Conservation (phyloP, 371 early-diverging fungal species). For the Mortierella sp. region DNA sequence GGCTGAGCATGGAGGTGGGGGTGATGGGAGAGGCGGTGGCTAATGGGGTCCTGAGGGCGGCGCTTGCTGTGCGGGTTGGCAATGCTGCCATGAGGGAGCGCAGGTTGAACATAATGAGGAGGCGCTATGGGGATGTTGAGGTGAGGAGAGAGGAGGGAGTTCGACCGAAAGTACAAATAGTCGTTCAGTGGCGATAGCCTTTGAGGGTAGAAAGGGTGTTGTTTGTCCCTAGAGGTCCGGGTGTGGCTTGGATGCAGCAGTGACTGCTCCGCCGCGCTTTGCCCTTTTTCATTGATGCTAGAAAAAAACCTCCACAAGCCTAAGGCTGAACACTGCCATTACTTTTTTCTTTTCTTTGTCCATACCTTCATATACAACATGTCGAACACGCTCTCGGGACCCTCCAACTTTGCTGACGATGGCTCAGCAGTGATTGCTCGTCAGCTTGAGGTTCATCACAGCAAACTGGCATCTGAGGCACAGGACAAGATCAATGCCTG, state of each 20-base stretch:
- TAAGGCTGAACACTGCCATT: background rate
- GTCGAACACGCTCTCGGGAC: conserved; percentile 62
- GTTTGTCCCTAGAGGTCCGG: conserved; percentile 17
- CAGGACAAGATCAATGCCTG: conserved; percentile 58
- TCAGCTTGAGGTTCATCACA: conserved; percentile 63
- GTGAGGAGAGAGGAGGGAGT: conserved; percentile 1
- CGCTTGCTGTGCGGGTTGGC: conserved; percentile 33
- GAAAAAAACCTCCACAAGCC: conserved; percentile 8
- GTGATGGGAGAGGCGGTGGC: conserved; percentile 14
- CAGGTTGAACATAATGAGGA: conserved; percentile 52
- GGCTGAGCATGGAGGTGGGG: conserved; percentile 15
- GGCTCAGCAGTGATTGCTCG: conserved; percentile 74
- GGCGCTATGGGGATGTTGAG: conserved; percentile 4
- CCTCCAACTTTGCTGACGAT: conserved; percentile 76
- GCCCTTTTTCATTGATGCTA: background rate
- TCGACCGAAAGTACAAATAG: background rate
- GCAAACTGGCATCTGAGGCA: conserved; percentile 36
- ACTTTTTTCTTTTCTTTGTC: background rate
- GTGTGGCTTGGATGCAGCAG: conserved; percentile 18
- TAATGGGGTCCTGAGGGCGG: conserved; percentile 32
- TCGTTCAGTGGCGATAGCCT: background rate
- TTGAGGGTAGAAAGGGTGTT: background rate
- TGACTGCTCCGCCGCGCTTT: conserved; percentile 10
- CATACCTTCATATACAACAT: conserved; percentile 13
- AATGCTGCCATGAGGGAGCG: conserved; percentile 52